A percentile compares a stretch with the other conserved stretches of the same genome.
Conservation (phyloP, 805 yeast species). For the Yarrowia bubula region DNA sequence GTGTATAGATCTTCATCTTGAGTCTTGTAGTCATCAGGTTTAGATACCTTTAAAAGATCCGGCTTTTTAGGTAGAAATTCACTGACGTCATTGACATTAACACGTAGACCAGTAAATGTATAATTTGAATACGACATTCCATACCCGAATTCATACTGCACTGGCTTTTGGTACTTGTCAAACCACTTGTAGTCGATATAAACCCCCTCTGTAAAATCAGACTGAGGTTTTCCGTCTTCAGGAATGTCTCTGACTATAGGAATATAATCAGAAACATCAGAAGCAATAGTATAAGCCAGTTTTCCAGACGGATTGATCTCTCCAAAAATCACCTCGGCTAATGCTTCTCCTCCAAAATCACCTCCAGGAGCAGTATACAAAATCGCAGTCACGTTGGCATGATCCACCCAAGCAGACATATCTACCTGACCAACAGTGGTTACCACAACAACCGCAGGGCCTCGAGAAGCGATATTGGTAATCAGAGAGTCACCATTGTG, state of each 20-base stretch:
- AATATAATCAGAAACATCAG: conserved; percentile 48
- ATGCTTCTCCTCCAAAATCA: conserved; percentile 52
- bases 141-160: conserved; percentile 60
- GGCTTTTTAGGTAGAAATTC: conserved; percentile 45
- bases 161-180: conserved; percentile 54
- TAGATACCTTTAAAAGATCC: background rate
- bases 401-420: conserved; percentile 54
- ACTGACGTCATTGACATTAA: conserved; percentile 45
- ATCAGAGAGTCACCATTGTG: conserved; percentile 57
- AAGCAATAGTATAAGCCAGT: conserved; percentile 62
- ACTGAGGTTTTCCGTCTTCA: conserved; percentile 41
- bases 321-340: conserved; percentile 61
- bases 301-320: conserved; percentile 60
- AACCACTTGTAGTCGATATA: conserved; percentile 57
- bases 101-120: conserved; percentile 41
- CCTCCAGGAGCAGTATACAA: conserved; percentile 57
- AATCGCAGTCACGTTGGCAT: conserved; percentile 58
- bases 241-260: conserved; percentile 45
- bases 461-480: conserved; percentile 47
- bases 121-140: conserved; percentile 56
- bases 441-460: conserved; percentile 58
- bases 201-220: conserved; percentile 43
- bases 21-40: background rate
- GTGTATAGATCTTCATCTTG: conserved; percentile 47
- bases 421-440: conserved; percentile 60